A percentile compares a stretch with the other conserved stretches of the same genome.
These are phyloP conservation scores for Ophiostoma sp. DNA, from an alignment of 2,329 filamentous ascomycete species.

Conservation along the genomic window DNA sequence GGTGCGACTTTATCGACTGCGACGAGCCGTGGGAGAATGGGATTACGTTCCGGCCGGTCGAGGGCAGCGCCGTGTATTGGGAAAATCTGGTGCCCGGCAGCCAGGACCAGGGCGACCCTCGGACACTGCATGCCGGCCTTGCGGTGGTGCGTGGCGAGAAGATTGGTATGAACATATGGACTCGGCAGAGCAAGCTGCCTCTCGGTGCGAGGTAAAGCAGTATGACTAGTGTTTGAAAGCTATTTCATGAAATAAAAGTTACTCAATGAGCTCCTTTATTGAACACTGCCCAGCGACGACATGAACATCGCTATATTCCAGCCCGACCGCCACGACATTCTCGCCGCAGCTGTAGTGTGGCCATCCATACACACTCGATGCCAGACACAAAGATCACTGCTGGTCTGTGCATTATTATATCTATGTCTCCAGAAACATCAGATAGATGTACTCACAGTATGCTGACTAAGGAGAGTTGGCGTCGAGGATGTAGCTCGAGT, in stretches of 20 bases:
- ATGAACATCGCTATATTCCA: background rate
- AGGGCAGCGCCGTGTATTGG: constrained; percentile 47
- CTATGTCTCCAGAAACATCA: too few species aligned
- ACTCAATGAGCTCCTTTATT: background rate
- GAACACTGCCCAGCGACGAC: background rate
- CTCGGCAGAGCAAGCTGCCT: constrained; percentile 33
- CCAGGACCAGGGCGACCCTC: constrained; percentile 39
- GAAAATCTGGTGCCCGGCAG: constrained; percentile 40
- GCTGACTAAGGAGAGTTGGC: too few species aligned
- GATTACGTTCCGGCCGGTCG: constrained; percentile 44
- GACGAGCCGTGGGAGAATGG: constrained; percentile 44
- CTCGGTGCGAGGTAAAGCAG: background rate
- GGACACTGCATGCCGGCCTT: constrained; percentile 44
- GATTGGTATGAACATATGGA: constrained; percentile 51
- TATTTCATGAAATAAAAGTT: background rate
- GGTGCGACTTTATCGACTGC: constrained; percentile 45
- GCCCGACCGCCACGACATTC: background rate
- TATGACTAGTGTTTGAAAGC: too few species aligned
- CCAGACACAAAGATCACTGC: too few species aligned
- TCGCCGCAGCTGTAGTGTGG: background rate
- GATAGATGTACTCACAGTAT: too few species aligned
- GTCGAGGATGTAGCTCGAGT: too few species aligned
- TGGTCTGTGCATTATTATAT: too few species aligned
- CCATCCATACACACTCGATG: background rate
- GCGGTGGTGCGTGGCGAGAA: constrained; percentile 43